Base-by-base conservation (phyloP, 129 eudicot species). In the Centrapalus pauciflorus region DNA sequence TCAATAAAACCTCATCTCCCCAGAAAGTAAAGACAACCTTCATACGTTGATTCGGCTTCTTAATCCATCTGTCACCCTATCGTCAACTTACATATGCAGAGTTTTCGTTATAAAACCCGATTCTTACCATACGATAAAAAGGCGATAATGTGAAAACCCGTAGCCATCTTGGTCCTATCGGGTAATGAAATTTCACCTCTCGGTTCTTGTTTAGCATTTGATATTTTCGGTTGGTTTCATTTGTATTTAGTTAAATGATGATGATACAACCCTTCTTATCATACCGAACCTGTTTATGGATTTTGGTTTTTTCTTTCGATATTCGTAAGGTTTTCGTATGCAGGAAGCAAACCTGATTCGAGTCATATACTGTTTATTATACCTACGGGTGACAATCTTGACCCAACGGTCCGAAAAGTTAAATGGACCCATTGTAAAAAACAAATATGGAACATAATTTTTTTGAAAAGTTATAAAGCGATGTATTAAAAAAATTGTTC, bases 1-100 rank as follows among this genome's bases (percentile, higher is more conserved):
- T 88, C 98, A 21, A 81, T 85, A 64, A 92, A 83, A 76, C 88
- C 96, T 76, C 81, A 85, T 77, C 95, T 92, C 67, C 62, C 91
- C 28, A 85, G 71, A 76, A 82, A 83, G 57, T 90, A 78, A 80
- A 75, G 63, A 43, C 43, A 55, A 13, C 57, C 40, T 20, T 16
- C 60, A 8, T 69, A 27, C 17, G 27, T 59, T 46, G n/a, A 59
- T 59, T 67, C 76, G n/a, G 3, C 13, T 59, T 43, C 64, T n/a
- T 58, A 9, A 9, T 69, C 54, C 74, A 69, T 7, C 14, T 25
- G 21, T 37, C 38, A 29, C 13, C 30, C 34, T 38, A 17, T 35
- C 67, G 33, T 20, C 20, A 21, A n/a, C n/a, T 41, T 26, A 65
- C 29, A 16, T 65, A 27, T 17, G 43, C 58, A 16, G 16, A 45